Conservation (phyloP, 495 filamentous ascomycete species). For the Xylaria grammica region DNA sequence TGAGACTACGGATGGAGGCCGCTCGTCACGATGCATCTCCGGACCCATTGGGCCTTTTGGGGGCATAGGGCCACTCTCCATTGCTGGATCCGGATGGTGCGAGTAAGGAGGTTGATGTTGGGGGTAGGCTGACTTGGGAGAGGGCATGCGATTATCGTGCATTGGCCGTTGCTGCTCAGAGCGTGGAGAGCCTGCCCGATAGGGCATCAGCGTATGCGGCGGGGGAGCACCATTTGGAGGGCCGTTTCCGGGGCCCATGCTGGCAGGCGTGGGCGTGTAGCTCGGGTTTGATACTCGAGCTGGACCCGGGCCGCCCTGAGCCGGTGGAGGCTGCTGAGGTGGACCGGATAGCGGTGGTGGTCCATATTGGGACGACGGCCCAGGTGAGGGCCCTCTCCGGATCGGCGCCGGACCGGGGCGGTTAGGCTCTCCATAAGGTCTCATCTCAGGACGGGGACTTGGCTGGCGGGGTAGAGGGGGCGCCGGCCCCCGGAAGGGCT, state of each 20-base stretch:
- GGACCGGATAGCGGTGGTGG: slow-evolving; percentile 62
- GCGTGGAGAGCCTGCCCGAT: slow-evolving; percentile 78
- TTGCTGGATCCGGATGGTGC: slow-evolving; percentile 63
- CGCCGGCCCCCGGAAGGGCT: slow-evolving; percentile 64
- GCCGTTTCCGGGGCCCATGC: slow-evolving; percentile 44
- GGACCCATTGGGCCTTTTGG: slow-evolving; percentile 47
- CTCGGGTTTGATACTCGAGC: slow-evolving; percentile 73
- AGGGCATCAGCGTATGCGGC: slow-evolving; percentile 74
- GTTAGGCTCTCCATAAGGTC: slow-evolving; percentile 74
- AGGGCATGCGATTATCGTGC: slow-evolving; percentile 82
- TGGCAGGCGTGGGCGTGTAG: slow-evolving; percentile 66
- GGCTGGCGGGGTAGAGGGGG: slow-evolving; percentile 70
- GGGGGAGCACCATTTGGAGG: slow-evolving; percentile 66
- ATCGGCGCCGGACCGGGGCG: slow-evolving; percentile 60
- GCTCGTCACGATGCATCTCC: slow-evolving; percentile 70
- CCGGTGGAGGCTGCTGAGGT: slow-evolving; percentile 39
- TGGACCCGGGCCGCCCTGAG: slow-evolving; percentile 50
- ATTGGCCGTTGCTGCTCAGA: slow-evolving; percentile 80
- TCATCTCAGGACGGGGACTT: slow-evolving; percentile 71
- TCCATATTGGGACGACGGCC: slow-evolving; percentile 65
- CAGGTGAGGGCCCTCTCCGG: slow-evolving; percentile 51
- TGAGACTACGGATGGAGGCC: slow-evolving; percentile 76
- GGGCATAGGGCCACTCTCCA: slow-evolving; percentile 65
- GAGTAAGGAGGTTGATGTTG: slow-evolving; percentile 79
- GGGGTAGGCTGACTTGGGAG: slow-evolving; percentile 80